These are phyloP conservation scores for Pseudofabraea citricarpa DNA, from an alignment of 2,329 filamentous ascomycete species.

Conservation along the genomic window DNA sequence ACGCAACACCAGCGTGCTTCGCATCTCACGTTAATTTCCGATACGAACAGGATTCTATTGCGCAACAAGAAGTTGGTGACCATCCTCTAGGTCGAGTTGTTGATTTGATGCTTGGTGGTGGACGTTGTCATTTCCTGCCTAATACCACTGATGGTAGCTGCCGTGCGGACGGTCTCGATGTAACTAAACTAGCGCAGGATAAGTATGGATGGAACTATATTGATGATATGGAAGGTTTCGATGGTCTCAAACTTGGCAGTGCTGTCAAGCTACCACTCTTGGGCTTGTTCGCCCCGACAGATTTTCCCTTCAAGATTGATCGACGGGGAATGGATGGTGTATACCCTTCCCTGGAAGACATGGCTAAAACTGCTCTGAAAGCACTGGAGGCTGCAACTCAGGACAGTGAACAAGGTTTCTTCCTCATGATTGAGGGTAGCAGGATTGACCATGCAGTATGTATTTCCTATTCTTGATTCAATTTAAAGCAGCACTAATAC, in stretches of 20 bases:
- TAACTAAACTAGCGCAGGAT: conserved; percentile 67
- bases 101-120: conserved; percentile 89
- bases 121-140: conserved; percentile 86
- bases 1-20: conserved; percentile 95
- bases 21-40: conserved; percentile 80
- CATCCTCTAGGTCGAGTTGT: conserved; percentile 82
- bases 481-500: neutral
- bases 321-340: conserved; percentile 70
- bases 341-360: conserved; percentile 88
- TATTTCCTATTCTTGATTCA: no score
- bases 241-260: conserved; percentile 63
- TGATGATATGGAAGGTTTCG: conserved; percentile 67
- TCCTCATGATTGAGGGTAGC: conserved; percentile 97
- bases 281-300: conserved; percentile 74
- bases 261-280: conserved; percentile 73
- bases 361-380: conserved; percentile 77
- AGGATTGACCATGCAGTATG: conserved; percentile 79
- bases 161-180: conserved; percentile 70
- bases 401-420: conserved; percentile 87
- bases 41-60: conserved; percentile 82
- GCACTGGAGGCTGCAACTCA: conserved; percentile 77
- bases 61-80: conserved; percentile 84
- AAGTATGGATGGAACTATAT: conserved; percentile 78
- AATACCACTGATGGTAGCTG: conserved; percentile 80
- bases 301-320: conserved; percentile 94